Conservation (phyloP, 2,329 filamentous ascomycete genomes). For the Stagonosporopsis tanaceti region DNA sequence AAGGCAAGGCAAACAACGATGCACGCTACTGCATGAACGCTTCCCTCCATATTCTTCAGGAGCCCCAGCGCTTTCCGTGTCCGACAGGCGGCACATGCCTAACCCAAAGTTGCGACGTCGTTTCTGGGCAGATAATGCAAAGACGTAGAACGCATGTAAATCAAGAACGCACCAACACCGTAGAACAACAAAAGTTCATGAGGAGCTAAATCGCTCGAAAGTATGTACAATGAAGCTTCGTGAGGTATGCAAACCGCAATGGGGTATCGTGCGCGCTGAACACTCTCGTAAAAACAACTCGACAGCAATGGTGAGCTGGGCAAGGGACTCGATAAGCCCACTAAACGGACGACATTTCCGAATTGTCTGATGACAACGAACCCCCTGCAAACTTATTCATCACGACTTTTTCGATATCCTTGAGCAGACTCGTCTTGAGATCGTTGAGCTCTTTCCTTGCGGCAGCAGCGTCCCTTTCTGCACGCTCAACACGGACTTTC, state of each 20-base stretch:
- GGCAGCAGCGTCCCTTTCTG: constrained; percentile 18
- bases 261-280: constrained; percentile 20
- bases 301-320: background rate
- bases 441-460: constrained; percentile 19
- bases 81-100: background rate
- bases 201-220: background rate
- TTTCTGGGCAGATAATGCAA: background rate
- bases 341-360: constrained; percentile 11
- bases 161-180: background rate
- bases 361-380: constrained; percentile 11
- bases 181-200: background rate
- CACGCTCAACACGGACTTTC: constrained; percentile 18
- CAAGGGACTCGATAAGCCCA: background rate
- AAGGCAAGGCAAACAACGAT: background rate
- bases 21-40: too few species aligned
- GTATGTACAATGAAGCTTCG: constrained; percentile 15
- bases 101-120: background rate
- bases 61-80: background rate
- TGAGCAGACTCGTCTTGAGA: constrained; percentile 12
- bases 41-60: background rate
- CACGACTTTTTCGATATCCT: constrained; percentile 11
- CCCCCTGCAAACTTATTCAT: constrained; percentile 21
- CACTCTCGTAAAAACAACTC: constrained; percentile 16
- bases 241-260: constrained; percentile 11
- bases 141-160: background rate